phyloP scores from a whole-genome alignment of 257 asterid genomes.

The Nicotiana benthamiana region DNA sequence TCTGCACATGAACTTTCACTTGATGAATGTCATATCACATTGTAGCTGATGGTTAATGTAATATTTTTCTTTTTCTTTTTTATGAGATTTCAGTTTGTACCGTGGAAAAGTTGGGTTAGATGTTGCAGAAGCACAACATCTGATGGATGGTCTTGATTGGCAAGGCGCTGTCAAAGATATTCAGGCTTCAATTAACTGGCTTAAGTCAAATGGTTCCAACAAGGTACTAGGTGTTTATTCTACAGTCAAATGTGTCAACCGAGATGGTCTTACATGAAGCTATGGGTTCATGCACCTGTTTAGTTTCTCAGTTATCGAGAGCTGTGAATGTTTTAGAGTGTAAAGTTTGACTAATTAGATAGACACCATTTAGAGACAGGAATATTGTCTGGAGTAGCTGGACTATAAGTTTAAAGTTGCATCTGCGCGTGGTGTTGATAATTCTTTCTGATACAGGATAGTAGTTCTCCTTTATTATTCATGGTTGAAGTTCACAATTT shows the following conservation, averaged over 20 bases:
- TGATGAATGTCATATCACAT: neutral
- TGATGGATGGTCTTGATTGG: conserved; percentile 97
- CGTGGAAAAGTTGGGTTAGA: conserved; percentile 96
- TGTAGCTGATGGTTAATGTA: neutral
- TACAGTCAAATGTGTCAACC: neutral
- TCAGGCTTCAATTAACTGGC: conserved; percentile 91
- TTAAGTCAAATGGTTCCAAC: conserved; percentile 78
- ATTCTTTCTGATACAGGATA: neutral
- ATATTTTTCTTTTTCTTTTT: neutral
- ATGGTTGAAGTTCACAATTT: neutral
- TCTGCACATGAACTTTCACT: neutral
- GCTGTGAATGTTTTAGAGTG: neutral
- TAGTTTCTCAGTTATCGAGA: neutral
- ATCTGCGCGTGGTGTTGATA: neutral
- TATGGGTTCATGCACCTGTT: neutral
- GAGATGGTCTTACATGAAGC: neutral
- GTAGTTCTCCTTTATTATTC: neutral
- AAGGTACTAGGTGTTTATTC: conserved; percentile 41
- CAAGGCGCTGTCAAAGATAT: conserved; percentile 92
- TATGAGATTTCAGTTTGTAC: conserved; percentile 47
- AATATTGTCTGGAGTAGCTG: neutral
- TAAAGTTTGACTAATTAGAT: neutral
- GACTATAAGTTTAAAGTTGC: neutral
- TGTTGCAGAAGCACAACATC: conserved; percentile 95
- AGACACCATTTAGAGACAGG: neutral